These are phyloP conservation scores for Juglanconis sp. DNA, from an alignment of 2,329 filamentous ascomycete species.

Conservation along the genomic window DNA sequence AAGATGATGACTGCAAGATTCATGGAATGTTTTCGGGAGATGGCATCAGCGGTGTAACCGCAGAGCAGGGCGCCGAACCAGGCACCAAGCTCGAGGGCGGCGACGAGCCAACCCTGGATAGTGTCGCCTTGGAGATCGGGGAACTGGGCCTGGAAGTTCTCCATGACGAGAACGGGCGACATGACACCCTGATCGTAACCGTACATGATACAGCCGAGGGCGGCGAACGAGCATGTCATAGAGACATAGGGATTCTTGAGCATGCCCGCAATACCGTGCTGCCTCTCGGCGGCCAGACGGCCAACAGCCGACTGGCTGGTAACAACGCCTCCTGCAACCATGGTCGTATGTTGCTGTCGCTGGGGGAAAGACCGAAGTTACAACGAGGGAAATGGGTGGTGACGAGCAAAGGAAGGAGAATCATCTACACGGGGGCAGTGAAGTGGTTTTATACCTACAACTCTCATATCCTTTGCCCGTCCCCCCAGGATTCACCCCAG, in stretches of 20 bases:
- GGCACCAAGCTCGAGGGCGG: conserved; percentile 57
- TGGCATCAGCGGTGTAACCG: conserved; percentile 54
- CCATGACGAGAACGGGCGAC: conserved; percentile 44
- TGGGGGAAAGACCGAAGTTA: background rate
- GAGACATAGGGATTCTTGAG: conserved; percentile 38
- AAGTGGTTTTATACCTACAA: background rate
- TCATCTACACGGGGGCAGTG: background rate
- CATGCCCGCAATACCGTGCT: conserved; percentile 36
- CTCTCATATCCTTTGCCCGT: background rate
- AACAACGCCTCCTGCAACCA: conserved; percentile 13
- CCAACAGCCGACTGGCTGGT: conserved; percentile 35
- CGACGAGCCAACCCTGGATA: conserved; percentile 33
- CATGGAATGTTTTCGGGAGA: conserved; percentile 51
- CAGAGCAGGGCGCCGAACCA: conserved; percentile 56
- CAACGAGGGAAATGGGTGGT: background rate
- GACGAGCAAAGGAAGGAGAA: background rate
- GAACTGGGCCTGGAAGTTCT: conserved; percentile 23
- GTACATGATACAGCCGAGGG: conserved; percentile 31
- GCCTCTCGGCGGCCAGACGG: conserved; percentile 34
- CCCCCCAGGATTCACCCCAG: background rate
- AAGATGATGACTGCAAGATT: conserved; percentile 32
- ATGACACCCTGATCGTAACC: conserved; percentile 62
- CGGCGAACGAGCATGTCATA: conserved; percentile 25
- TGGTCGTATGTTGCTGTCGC: background rate
- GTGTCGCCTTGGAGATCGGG: conserved; percentile 28